These are phyloP conservation scores for Benincasa hispida DNA, from an alignment of 306 rosid genomes.

Conservation along the genomic window DNA sequence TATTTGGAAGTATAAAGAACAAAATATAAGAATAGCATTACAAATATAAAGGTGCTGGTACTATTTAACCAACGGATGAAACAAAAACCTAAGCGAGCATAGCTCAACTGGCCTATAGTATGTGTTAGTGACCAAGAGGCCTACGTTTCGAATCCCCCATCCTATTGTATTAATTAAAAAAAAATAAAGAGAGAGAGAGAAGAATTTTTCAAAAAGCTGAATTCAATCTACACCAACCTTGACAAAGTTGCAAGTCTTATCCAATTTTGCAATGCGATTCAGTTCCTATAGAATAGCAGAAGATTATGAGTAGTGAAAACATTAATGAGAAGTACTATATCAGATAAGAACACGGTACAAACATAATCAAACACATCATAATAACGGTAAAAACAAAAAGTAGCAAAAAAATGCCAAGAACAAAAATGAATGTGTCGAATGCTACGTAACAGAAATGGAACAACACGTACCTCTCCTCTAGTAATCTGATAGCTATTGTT, in stretches of 20 bases:
- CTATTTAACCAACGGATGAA: background rate
- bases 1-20: background rate
- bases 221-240: slow-evolving; percentile 35
- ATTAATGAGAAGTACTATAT: background rate
- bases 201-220: background rate
- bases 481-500: slow-evolving; percentile 80
- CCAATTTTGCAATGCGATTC: slow-evolving; percentile 46
- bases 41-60: background rate
- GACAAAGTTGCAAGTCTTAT: slow-evolving; percentile 60
- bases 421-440: background rate
- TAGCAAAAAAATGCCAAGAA: background rate
- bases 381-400: background rate
- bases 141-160: no score
- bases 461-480: slow-evolving; percentile 60
- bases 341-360: background rate
- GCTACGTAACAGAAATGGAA: background rate
- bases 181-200: no score
- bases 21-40: background rate
- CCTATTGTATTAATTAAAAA: no score
- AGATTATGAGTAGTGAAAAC: background rate
- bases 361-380: background rate
- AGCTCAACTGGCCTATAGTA: no score
- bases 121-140: no score
- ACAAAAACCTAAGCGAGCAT: background rate
- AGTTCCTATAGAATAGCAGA: slow-evolving; percentile 38